phyloP scores from a whole-genome alignment of 768 basidiomycete species.

The Hypsizygus marmoreus region DNA sequence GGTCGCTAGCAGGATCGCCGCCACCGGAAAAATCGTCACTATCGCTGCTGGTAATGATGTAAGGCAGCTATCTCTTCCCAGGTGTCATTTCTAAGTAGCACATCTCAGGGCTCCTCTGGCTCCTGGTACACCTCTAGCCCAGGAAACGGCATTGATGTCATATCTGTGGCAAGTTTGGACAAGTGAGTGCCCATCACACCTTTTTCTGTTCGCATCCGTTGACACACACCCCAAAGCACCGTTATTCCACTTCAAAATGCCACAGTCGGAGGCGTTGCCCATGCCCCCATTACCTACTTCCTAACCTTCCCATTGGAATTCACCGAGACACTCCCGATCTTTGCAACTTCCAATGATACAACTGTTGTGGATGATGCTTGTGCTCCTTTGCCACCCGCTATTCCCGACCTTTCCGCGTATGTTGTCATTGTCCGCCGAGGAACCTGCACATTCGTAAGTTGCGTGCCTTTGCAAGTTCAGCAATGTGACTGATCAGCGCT shows the following conservation, averaged over 20 bases:
- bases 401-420: conserved; percentile 54
- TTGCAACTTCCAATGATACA: conserved; percentile 58
- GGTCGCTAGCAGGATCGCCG: conserved; percentile 59
- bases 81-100: not conserved
- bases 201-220: not conserved
- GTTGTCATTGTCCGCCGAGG: conserved; percentile 62
- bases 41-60: conserved; percentile 62
- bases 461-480: not conserved
- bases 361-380: conserved; percentile 61
- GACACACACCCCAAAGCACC: conserved; percentile 34
- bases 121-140: conserved; percentile 63
- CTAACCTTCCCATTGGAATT: conserved; percentile 47
- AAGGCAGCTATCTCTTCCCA: conserved; percentile 7
- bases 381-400: conserved; percentile 49
- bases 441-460: conserved; percentile 54
- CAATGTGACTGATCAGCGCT: not conserved
- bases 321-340: conserved; percentile 50
- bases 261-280: conserved; percentile 47
- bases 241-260: conserved; percentile 60
- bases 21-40: conserved; percentile 59
- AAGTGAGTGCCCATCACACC: conserved; percentile 34
- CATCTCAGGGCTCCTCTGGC: conserved; percentile 48
- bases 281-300: conserved; percentile 58
- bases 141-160: conserved; percentile 55
- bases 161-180: conserved; percentile 56